Evolutionary conservation across 148 eudicot genomes (phyloP), one percentile per base, ranked within the genome.

Genomic region (Amaranthus palmeri): DNA sequence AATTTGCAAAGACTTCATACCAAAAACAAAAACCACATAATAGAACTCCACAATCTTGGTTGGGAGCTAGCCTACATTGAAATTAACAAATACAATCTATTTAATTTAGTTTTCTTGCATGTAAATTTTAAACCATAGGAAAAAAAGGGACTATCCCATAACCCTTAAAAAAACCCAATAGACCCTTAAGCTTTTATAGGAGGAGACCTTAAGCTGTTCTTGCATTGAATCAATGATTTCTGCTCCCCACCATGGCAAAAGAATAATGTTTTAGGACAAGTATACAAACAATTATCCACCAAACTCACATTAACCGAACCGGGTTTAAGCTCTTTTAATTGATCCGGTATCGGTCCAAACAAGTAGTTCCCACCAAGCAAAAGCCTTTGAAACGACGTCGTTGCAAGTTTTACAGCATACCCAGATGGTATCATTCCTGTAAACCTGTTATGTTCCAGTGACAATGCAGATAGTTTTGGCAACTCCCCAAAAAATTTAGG

Each of bases 331-430:
- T 79, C 54, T 76, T 71, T 67, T 14, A 85, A 60, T 2, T 57
- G 71, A 43, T 67, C 77, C 10, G 87, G 87, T 73, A 85, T 85
- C 12, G 83, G 83, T 54, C 87, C 87, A 45, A 79, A 74, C 78
- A 85, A 69, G 72, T 82, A 85, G 67, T 85, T 82, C 68, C 87
- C 85, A 3, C 85, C 83, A 13, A 85, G 69, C 79, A 84, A 46
- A 14, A 82, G 76, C 65, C 85, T 61, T 17, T 72, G 76, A 71
- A 84, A 84, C 75, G 79, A 65, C 67, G 83, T 72, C 45, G 75
- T 82, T 45, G 57, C 81, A 6, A 73, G 81, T 70, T 75, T 84
- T 46, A n/a, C 7, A 6, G 85, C 87, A 74, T 76, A 82, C 45
- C 61, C 71, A 9, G 81, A 9, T 0, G 85, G 87, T 12, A 84